Conservation (phyloP, 257 asterid species). For the Linderniella brevidens region DNA sequence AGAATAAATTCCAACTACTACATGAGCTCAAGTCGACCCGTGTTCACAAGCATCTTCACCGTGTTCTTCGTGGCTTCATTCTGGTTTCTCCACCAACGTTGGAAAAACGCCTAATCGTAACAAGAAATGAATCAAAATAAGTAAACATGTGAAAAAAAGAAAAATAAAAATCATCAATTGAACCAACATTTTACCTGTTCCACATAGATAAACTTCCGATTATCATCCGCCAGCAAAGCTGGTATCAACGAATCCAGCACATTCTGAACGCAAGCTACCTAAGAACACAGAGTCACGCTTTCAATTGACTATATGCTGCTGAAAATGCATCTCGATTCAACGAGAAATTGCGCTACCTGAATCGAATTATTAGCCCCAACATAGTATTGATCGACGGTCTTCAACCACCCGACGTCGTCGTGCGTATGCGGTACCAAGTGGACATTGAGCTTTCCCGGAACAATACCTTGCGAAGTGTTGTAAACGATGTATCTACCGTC, state of each 20-base stretch:
- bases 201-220: constrained; percentile 67
- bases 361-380: constrained; percentile 83
- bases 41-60: constrained; percentile 43
- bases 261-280: constrained; percentile 92
- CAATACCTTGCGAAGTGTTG: constrained; percentile 53
- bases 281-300: constrained; percentile 11
- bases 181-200: constrained; percentile 37
- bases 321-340: neutral
- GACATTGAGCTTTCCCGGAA: constrained; percentile 62
- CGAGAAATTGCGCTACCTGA: constrained; percentile 32
- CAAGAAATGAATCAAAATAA: neutral
- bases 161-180: neutral
- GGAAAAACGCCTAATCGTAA: constrained; percentile 66
- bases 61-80: constrained; percentile 41
- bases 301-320: constrained; percentile 9
- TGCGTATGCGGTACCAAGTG: constrained; percentile 94
- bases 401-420: constrained; percentile 98
- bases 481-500: constrained; percentile 67
- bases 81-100: constrained; percentile 97
- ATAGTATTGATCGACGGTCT: constrained; percentile 91
- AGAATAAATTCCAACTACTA: constrained; percentile 30
- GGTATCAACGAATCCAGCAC: constrained; percentile 90
- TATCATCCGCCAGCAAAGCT: constrained; percentile 62
- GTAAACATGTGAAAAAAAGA: constrained; percentile 4
- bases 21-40: constrained; percentile 96